A percentile compares a stretch with the other conserved stretches of the same genome.
These are phyloP conservation scores for Paramecium primaurelia DNA, from an alignment of 73 alveolate species.

Conservation along the genomic window DNA sequence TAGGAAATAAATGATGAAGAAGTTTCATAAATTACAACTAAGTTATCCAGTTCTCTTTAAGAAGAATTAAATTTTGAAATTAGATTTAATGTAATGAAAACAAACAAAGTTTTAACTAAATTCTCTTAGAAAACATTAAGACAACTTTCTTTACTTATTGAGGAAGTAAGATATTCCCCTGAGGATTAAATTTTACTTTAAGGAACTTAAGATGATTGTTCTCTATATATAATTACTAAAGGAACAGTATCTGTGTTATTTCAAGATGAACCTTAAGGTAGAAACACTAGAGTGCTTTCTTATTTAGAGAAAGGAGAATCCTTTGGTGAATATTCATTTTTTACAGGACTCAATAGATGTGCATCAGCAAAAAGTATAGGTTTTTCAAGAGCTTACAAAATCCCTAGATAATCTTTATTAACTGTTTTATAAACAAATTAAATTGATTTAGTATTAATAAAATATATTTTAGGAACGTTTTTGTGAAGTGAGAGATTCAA, in stretches of 20 bases:
- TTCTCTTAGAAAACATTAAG: constrained; percentile 21
- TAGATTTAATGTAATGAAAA: constrained; percentile 19
- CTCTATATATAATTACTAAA: constrained; percentile 40
- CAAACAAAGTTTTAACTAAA: neutral
- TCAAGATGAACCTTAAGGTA: neutral
- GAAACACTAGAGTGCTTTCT: neutral
- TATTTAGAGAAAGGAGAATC: constrained; percentile 49
- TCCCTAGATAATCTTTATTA: constrained; percentile 19
- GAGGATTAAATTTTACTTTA: neutral
- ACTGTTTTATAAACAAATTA: neutral
- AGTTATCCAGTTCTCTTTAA: constrained; percentile 13
- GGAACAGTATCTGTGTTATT: constrained; percentile 32
- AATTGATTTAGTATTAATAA: neutral
- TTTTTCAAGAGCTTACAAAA: constrained; percentile 63
- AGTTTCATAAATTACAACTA: neutral
- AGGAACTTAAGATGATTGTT: constrained; percentile 34
- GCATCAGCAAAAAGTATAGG: constrained; percentile 64
- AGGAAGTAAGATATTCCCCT: constrained; percentile 57
- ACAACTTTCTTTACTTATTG: neutral
- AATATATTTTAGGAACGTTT: constrained; percentile 25
- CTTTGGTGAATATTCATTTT: constrained; percentile 69
- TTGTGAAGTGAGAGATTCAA: constrained; percentile 17
- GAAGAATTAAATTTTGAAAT: constrained; percentile 43
- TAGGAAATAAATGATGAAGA: constrained; percentile 48
- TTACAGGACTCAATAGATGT: constrained; percentile 64